These are phyloP conservation scores for Ilyonectria sp. DNA, from an alignment of 2,329 filamentous ascomycete genomes.

Conservation along the genomic window DNA sequence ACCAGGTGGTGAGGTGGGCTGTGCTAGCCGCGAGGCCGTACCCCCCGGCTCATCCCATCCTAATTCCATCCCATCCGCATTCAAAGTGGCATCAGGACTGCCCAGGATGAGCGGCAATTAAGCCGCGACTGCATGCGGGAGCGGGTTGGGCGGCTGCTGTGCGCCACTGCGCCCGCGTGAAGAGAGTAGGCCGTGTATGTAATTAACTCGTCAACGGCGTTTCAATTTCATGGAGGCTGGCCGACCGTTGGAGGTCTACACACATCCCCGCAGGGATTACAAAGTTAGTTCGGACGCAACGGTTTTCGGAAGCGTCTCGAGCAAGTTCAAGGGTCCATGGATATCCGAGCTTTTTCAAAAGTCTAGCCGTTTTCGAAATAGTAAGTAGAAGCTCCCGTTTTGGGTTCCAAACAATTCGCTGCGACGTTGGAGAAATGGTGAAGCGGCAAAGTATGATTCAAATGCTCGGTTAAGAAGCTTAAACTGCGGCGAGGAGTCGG, in stretches of 20 bases:
- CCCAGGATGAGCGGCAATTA: slow-evolving; percentile 40
- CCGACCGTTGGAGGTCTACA: slow-evolving; percentile 26
- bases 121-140: slow-evolving; percentile 32
- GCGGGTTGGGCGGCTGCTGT: slow-evolving; percentile 28
- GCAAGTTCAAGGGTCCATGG: slow-evolving; percentile 25
- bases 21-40: slow-evolving; percentile 31
- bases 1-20: slow-evolving; percentile 37
- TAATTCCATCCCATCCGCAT: slow-evolving; percentile 38
- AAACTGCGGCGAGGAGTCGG: slow-evolving; percentile 8
- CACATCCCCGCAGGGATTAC: slow-evolving; percentile 24
- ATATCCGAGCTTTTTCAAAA: slow-evolving; percentile 14
- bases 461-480: slow-evolving; percentile 18
- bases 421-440: not conserved
- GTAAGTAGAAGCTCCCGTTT: slow-evolving; percentile 11
- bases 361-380: slow-evolving; percentile 26
- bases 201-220: slow-evolving; percentile 34
- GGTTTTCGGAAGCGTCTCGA: slow-evolving; percentile 28
- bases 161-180: slow-evolving; percentile 12
- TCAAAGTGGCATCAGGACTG: slow-evolving; percentile 36
- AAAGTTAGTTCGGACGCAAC: slow-evolving; percentile 28
- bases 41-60: slow-evolving; percentile 26
- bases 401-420: slow-evolving; percentile 7
- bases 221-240: slow-evolving; percentile 31
- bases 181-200: slow-evolving; percentile 27
- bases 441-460: slow-evolving; percentile 12